Conservation (phyloP, 163 green algal genomes). For the Chlorella variabilis region DNA sequence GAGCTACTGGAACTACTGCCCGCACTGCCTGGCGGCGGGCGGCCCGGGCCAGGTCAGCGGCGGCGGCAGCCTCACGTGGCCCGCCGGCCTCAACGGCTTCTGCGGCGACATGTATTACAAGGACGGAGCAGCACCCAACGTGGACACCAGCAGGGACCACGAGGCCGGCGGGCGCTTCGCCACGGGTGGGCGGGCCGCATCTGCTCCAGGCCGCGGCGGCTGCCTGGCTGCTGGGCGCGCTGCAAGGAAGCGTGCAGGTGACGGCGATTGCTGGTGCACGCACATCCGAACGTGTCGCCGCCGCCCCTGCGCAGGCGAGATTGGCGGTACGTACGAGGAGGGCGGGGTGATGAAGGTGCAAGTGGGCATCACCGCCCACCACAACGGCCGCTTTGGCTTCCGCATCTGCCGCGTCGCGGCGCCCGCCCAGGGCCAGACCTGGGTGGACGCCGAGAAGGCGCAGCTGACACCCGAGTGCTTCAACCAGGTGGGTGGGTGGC, state of each 20-base stretch:
- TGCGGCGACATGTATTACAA: constrained; percentile 32
- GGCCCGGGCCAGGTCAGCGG: constrained; percentile 9
- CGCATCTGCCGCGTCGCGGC: constrained; percentile 21
- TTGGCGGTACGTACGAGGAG: constrained; percentile 29
- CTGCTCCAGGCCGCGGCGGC: neutral
- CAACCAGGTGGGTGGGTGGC: constrained; percentile 15
- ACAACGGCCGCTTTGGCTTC: constrained; percentile 29
- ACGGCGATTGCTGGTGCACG: too few relatives aligned
- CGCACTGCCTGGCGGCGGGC: constrained; percentile 29
- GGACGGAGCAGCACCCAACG: neutral
- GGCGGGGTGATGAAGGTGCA: constrained; percentile 4
- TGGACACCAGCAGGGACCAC: constrained; percentile 13
- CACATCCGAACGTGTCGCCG: too few relatives aligned
- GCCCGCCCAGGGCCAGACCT: constrained; percentile 13
- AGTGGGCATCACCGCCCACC: constrained; percentile 31
- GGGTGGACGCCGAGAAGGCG: constrained; percentile 22
- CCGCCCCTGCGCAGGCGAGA: neutral
- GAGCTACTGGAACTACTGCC: constrained; percentile 33
- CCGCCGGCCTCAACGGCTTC: neutral
- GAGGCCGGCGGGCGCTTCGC: constrained; percentile 22
- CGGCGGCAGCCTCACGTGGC: constrained; percentile 3
- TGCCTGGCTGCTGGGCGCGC: neutral
- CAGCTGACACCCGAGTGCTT: constrained; percentile 29
- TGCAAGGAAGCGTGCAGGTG: too few relatives aligned
- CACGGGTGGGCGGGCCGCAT: constrained; percentile 2